Conservation (phyloP, 2,329 filamentous ascomycete genomes). For the Cryphonectria naterciae region DNA sequence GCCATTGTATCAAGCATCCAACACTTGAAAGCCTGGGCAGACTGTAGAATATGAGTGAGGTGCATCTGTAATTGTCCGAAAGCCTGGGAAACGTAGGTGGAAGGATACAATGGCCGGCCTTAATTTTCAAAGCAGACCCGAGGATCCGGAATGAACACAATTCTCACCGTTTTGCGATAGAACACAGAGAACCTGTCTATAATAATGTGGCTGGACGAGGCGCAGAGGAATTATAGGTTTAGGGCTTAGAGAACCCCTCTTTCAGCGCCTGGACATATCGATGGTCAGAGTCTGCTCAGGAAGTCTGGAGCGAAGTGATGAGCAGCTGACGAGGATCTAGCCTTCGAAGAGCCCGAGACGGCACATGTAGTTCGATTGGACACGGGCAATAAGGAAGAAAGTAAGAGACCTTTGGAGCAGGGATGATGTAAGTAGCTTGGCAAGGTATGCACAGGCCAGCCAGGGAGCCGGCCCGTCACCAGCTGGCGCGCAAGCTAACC, state of each 20-base stretch:
- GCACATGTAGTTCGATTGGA: too few species aligned
- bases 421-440: too few species aligned
- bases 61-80: background rate
- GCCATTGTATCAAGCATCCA: too few species aligned
- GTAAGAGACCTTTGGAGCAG: background rate
- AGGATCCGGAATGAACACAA: background rate
- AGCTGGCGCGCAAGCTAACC: constrained; percentile 17
- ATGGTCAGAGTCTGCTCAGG: background rate
- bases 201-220: background rate
- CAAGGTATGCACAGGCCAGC: background rate
- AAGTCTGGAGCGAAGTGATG: too few species aligned
- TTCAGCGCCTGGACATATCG: background rate
- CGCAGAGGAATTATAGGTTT: too few species aligned
- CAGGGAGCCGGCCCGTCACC: constrained; percentile 2
- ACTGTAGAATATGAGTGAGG: background rate
- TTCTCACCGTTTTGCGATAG: background rate
- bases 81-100: background rate
- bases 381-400: background rate
- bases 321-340: too few species aligned
- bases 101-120: background rate
- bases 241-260: too few species aligned
- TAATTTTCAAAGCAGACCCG: background rate
- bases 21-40: background rate
- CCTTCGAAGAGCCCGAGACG: too few species aligned
- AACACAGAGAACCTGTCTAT: background rate